Evolutionary conservation across 352 stramenopile genomes (phyloP), one percentile per base, ranked within the genome.

Genomic region (Globisporangium nodosum): DNA sequence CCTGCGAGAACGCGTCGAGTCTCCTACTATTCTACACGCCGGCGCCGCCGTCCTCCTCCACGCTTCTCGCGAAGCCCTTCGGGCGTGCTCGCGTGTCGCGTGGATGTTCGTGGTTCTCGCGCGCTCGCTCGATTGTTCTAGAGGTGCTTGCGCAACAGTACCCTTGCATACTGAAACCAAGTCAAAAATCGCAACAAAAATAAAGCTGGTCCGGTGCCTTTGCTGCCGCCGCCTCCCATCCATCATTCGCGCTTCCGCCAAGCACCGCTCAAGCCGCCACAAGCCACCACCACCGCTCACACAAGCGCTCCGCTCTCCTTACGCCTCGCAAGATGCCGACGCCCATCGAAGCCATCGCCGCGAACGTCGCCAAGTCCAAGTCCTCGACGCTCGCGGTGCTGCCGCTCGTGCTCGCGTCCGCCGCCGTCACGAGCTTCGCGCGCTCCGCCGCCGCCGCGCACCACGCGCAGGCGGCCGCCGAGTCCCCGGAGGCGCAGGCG

Each of bases 321-420:
- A 20, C 21, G 48, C 15, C n/a, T 3, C 39, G 16, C 9, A 66
- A 33, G 31, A 72, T 70, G 53, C 56, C 56, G 37, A 45, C 27
- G 30, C 50, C 30, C 31, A 16, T 54, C 49, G 16, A 27, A 49
- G 43, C 65, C 45, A 66, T 83, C 43, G 64, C 73, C 52, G 52
- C 71, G 13, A 71, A 70, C 20, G 57, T 81, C 51, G 64, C 48
- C 64, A 82, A 80, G 61, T 71, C 66, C 40, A 76, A 61, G 51
- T 68, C 72, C 18, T 54, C 61, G 52, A 72, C 70, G 64, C 55
- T 78, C 35, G 70, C 70, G 8, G 70, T 90, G 35, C 54, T 85
- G 65, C 80, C 80, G 50, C 71, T 90, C 18, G 66, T 88, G 63
- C 56, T 90, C 40, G 70, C 75, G 46, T 90, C 75, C n/a, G 80